Base-by-base conservation (phyloP, 306 rosid species). In the Prunus salicina region DNA sequence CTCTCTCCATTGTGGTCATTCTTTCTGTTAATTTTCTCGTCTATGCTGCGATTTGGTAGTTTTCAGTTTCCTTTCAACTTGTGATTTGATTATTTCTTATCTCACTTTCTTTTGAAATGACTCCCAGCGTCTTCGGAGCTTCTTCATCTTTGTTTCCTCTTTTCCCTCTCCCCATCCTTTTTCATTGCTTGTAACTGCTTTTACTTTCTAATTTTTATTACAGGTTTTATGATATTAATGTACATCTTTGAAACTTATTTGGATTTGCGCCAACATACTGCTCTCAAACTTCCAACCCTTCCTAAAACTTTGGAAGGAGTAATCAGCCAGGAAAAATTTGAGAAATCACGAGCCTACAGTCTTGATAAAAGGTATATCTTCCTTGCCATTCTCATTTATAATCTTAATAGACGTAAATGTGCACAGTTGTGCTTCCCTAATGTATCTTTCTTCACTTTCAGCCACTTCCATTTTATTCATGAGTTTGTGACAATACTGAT, bases 211-310 rank as follows among this genome's bases (percentile, higher is more conserved):
- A 55, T 64, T 63, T 52, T 43, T 9, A 5, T 52, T 67, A 72
- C 87, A 95, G 98, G 98, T 67, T 92, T 95, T 78, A 92, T 95
- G 98, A 82, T 95, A 81, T 80, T 89, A 18, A 89, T 89, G 96
- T 95, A 95, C 81, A n/a, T 92, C 43, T 92, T 95, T 69, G 98
- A 95, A 79, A 76, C 89, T 74, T 95, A 86, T 81, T 84, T 95
- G 96, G 99, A 95, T 89, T 11, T 79, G 76, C 88, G 97, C 65
- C 99, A 92, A 90, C 99, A 95, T 74, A 41, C 69, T 13, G 97
- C 99, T 56, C 86, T 82, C 71, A 92, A 92, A 78, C 92, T 84
- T 64, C 96, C 97, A 18, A 90, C 87, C 61, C 97, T 95, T 81
- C 99, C 97, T 12, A 95, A 89, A 86, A 82, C 97, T 77, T 81